A percentile compares a stretch with the other conserved stretches of the same genome.
Evolutionary conservation across 352 stramenopile species (phyloP).

Genomic region (Pythium aquatile): DNA sequence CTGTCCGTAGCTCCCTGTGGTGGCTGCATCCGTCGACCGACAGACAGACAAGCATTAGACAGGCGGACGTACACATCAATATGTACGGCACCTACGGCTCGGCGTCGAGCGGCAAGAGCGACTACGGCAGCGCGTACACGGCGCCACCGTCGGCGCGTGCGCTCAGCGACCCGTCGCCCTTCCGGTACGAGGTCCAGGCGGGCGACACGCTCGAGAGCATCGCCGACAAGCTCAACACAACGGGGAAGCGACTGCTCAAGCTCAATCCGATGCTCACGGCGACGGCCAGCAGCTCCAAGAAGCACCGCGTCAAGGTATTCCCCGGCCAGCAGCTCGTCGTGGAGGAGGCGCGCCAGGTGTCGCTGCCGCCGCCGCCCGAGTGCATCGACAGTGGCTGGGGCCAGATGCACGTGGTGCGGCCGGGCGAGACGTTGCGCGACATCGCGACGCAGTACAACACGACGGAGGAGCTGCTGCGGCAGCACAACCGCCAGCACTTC

Average conservation of each 20-base stretch:
- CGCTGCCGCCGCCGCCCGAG: slow-evolving; percentile 68
- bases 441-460: slow-evolving; percentile 83
- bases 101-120: slow-evolving; percentile 18
- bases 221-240: slow-evolving; percentile 64
- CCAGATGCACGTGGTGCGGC: slow-evolving; percentile 78
- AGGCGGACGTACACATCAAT: not conserved
- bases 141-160: slow-evolving; percentile 27
- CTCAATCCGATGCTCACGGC: slow-evolving; percentile 66
- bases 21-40: not conserved
- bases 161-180: slow-evolving; percentile 47
- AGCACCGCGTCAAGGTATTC: slow-evolving; percentile 58
- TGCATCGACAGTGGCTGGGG: slow-evolving; percentile 84
- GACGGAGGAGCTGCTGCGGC: slow-evolving; percentile 69
- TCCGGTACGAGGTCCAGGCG: slow-evolving; percentile 68
- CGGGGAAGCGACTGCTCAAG: slow-evolving; percentile 46
- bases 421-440: slow-evolving; percentile 60
- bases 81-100: slow-evolving; percentile 28
- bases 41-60: not conserved
- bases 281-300: slow-evolving; percentile 24
- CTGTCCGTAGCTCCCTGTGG: not conserved
- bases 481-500: slow-evolving; percentile 82
- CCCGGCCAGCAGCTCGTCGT: slow-evolving; percentile 73
- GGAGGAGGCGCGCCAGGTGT: slow-evolving; percentile 65
- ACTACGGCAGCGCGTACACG: slow-evolving; percentile 24
- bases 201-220: slow-evolving; percentile 66